Evolutionary conservation across 306 rosid genomes (phyloP).

Genomic region (Bauhinia variegata): DNA sequence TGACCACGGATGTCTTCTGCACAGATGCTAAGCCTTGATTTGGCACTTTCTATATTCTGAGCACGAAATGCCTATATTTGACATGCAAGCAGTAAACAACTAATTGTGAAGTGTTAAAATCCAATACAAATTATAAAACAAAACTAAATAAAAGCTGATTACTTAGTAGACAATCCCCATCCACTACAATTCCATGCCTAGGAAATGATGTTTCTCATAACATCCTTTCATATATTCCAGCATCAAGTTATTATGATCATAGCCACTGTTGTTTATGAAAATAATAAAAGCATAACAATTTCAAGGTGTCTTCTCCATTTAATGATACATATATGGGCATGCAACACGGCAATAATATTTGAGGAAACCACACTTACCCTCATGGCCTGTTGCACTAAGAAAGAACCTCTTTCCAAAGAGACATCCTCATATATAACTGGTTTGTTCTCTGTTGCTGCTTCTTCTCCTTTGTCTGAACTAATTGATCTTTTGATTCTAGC

Average conservation of each 20-base stretch:
- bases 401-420: conserved; percentile 95
- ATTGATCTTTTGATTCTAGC: conserved; percentile 86
- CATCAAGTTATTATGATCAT: conserved; percentile 24
- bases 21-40: conserved; percentile 85
- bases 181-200: background rate
- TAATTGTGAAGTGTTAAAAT: conserved; percentile 28
- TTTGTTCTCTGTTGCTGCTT: conserved; percentile 52
- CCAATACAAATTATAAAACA: conserved; percentile 11
- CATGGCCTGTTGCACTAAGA: conserved; percentile 98
- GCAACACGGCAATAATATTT: conserved; percentile 10
- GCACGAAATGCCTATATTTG: conserved; percentile 84
- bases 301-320: conserved; percentile 17
- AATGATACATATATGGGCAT: conserved; percentile 16
- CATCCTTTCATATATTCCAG: conserved; percentile 22
- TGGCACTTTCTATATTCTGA: conserved; percentile 90
- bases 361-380: conserved; percentile 61
- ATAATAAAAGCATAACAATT: background rate
- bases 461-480: conserved; percentile 57
- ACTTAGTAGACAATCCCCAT: conserved; percentile 22
- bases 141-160: conserved; percentile 4
- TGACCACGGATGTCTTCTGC: conserved; percentile 79
- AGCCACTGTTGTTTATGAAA: conserved; percentile 6
- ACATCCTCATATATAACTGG: conserved; percentile 83
- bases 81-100: conserved; percentile 34
- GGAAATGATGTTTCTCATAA: conserved; percentile 15